These are phyloP conservation scores for Yarrowia galli DNA, from an alignment of 1,139 yeast species.

Conservation along the genomic window DNA sequence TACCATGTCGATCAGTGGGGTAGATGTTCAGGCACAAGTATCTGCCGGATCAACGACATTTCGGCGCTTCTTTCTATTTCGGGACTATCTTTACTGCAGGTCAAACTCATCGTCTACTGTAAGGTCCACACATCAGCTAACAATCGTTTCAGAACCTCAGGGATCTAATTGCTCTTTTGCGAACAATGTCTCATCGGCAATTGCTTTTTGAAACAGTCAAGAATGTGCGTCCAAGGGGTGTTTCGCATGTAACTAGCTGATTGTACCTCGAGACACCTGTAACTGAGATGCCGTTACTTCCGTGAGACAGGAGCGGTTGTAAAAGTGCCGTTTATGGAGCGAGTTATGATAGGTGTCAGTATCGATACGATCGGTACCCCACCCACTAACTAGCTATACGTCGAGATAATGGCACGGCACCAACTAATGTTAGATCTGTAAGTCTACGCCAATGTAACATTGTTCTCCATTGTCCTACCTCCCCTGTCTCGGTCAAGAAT, in stretches of 20 bases:
- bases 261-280: not conserved
- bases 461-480: not conserved
- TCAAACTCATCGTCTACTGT: no score
- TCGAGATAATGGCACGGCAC: no score
- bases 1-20: conserved; percentile 17
- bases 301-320: not conserved
- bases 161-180: no score
- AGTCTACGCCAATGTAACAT: no score
- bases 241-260: not conserved
- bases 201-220: not conserved
- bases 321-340: no score
- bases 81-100: not conserved
- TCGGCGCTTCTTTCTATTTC: not conserved
- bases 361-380: no score
- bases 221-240: conserved; percentile 16
- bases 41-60: not conserved
- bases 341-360: no score
- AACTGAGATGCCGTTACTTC: not conserved
- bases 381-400: no score
- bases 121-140: no score
- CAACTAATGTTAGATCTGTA: no score
- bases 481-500: conserved; percentile 1
- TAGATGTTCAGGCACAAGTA: not conserved
- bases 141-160: no score
- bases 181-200: not conserved